Conservation (phyloP, 225 moss, liverwort and hornwort species). For the Physcomitrium patens region DNA sequence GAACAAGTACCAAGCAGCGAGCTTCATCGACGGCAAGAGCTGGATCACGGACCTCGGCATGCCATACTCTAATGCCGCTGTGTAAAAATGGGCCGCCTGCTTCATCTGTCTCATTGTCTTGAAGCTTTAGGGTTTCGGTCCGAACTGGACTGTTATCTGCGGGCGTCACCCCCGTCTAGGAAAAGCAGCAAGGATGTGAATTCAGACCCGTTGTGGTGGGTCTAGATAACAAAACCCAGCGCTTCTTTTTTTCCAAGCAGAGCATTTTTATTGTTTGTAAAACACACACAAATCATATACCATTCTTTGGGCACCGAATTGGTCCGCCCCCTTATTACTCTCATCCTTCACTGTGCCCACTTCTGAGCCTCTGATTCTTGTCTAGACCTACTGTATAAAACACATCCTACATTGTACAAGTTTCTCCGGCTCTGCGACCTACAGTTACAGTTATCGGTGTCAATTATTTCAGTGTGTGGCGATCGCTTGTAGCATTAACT, state of each 20-base stretch:
- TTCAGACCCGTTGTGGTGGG: neutral
- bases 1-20: constrained; percentile 28
- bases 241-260: neutral
- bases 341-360: neutral
- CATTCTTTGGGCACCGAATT: constrained; percentile 5
- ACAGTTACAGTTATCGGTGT: no score
- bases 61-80: neutral
- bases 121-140: neutral
- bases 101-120: neutral
- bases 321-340: neutral
- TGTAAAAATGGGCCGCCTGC: neutral
- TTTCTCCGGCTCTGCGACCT: no score
- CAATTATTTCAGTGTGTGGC: no score
- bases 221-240: neutral
- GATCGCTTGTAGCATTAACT: no score
- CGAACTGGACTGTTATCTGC: neutral
- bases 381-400: no score
- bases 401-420: no score
- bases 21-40: constrained; percentile 39
- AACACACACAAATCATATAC: neutral
- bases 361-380: no score
- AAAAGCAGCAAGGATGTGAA: neutral
- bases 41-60: constrained; percentile 37
- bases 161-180: neutral
- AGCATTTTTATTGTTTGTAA: constrained; percentile 1